Evolutionary conservation across 257 asterid genomes (phyloP).

Genomic region (Nicotiana knightiana): DNA sequence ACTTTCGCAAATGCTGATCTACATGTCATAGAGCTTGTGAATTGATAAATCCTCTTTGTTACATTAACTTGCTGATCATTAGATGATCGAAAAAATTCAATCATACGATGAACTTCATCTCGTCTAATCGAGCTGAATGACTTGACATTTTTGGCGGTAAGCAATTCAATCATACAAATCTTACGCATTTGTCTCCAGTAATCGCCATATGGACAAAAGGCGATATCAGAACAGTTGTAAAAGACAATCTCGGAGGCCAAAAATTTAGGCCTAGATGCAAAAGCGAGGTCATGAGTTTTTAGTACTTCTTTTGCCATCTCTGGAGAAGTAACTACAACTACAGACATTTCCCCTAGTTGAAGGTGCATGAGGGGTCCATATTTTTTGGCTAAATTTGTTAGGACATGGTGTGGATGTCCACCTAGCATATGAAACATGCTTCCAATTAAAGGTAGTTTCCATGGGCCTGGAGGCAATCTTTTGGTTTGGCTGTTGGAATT

Average conservation of each 20-base stretch:
- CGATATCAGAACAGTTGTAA: background rate
- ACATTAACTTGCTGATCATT: too few species aligned
- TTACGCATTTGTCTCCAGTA: background rate
- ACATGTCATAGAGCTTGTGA: background rate
- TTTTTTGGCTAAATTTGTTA: background rate
- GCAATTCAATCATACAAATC: background rate
- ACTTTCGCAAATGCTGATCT: background rate
- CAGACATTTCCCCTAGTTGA: background rate
- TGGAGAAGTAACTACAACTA: background rate
- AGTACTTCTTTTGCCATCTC: background rate
- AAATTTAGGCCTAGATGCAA: background rate
- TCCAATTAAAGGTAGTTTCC: background rate
- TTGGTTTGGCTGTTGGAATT: background rate
- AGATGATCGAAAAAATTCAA: background rate
- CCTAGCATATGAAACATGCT: background rate
- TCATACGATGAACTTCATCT: background rate
- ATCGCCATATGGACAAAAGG: background rate
- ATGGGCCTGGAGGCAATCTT: background rate
- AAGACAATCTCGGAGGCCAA: background rate
- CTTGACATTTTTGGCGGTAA: background rate
- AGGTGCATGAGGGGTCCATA: background rate
- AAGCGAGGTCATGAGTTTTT: background rate
- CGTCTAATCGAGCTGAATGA: background rate
- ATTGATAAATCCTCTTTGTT: background rate
- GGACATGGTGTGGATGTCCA: background rate